A percentile compares a stretch with the other conserved stretches of the same genome.
Evolutionary conservation across 2,329 filamentous ascomycete genomes (phyloP).

Genomic region (Exutisphaerella laricina): DNA sequence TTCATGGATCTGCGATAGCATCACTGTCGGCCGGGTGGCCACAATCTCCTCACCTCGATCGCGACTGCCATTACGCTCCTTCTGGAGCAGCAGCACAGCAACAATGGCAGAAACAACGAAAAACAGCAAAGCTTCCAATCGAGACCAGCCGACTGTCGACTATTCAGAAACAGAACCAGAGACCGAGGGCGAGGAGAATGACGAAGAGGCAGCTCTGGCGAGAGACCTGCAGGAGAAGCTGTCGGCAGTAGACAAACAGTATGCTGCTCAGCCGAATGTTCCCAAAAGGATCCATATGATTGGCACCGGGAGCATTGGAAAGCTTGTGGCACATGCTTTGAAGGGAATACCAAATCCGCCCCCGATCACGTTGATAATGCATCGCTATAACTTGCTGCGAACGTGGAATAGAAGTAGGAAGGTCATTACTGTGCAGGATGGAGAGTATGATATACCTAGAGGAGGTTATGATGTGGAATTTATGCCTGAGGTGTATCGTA

Average conservation of each 20-base stretch:
- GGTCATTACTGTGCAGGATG: slow-evolving; percentile 45
- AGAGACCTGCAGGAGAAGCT: slow-evolving; percentile 10
- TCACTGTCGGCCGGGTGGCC: slow-evolving; percentile 41
- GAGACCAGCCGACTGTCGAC: slow-evolving; percentile 2
- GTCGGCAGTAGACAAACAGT: slow-evolving; percentile 28
- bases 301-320: slow-evolving; percentile 75
- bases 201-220: neutral
- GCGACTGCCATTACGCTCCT: slow-evolving; percentile 16
- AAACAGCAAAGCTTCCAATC: neutral
- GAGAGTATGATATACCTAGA: slow-evolving; percentile 34
- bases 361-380: slow-evolving; percentile 75
- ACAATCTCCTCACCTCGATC: slow-evolving; percentile 23
- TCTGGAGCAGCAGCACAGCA: slow-evolving; percentile 16
- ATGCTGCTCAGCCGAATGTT: slow-evolving; percentile 22
- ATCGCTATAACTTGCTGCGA: slow-evolving; percentile 44
- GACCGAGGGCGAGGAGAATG: slow-evolving; percentile 10
- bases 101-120: slow-evolving; percentile 21
- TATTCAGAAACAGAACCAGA: slow-evolving; percentile 10
- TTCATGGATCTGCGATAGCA: slow-evolving; percentile 42
- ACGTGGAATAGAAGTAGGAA: slow-evolving; percentile 45
- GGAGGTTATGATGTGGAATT: slow-evolving; percentile 45
- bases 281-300: slow-evolving; percentile 65
- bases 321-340: slow-evolving; percentile 69
- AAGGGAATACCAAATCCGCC: slow-evolving; percentile 57
- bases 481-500: slow-evolving; percentile 32